Percentiles rank a stretch among this genome's conserved stretches.
phyloP scores from a whole-genome alignment of 345 rosid species.

The Rhodamnia argentea region DNA sequence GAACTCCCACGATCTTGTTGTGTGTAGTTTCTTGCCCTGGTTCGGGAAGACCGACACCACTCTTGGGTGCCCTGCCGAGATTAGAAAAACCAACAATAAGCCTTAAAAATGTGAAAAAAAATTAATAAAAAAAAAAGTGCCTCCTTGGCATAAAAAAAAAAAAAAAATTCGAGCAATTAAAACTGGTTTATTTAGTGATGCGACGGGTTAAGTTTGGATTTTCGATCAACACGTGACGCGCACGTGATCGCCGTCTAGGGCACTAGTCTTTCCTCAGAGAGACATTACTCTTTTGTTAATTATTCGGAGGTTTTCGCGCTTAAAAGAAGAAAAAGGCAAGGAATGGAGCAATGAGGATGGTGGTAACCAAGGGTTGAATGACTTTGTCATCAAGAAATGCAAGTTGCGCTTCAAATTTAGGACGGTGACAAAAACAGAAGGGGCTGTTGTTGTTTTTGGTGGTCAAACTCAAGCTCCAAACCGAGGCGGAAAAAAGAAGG shows the following conservation, averaged over 20 bases:
- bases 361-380: neutral
- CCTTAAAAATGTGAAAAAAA: neutral
- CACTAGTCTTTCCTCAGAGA: neutral
- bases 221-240: neutral
- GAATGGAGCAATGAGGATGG: neutral
- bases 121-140: neutral
- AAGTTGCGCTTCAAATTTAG: neutral
- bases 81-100: neutral
- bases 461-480: neutral
- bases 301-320: neutral
- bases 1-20: slow-evolving; percentile 93
- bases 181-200: neutral
- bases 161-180: neutral
- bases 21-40: slow-evolving; percentile 61
- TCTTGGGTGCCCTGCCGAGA: slow-evolving; percentile 51
- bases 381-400: neutral
- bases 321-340: neutral
- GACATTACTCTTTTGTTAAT: neutral
- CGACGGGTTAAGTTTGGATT: neutral
- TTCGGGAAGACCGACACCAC: slow-evolving; percentile 72
- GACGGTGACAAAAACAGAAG: neutral
- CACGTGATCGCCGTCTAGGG: neutral
- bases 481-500: neutral
- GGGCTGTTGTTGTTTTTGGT: neutral
- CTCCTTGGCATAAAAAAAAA: neutral